Evolutionary conservation across 1,284 basidiomycete genomes (phyloP).

Genomic region (Stygiomarasmius scandens): DNA sequence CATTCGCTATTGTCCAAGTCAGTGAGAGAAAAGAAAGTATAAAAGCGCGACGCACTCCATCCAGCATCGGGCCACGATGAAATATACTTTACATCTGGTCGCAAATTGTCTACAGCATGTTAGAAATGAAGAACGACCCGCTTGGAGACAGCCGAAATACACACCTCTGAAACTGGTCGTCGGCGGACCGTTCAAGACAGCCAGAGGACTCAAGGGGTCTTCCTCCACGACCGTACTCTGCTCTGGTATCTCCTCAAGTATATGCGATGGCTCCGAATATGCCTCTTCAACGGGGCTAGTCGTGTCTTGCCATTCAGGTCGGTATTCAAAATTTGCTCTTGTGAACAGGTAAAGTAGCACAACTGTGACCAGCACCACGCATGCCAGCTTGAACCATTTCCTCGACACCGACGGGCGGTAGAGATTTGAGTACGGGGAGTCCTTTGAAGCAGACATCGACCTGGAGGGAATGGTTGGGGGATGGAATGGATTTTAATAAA

Average conservation of each 20-base stretch:
- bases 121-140: background rate
- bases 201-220: slow-evolving; percentile 28
- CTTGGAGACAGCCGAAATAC: slow-evolving; percentile 1
- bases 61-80: slow-evolving; percentile 71
- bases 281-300: background rate
- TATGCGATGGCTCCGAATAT: background rate
- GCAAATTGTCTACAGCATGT: slow-evolving; percentile 49
- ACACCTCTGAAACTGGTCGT: slow-evolving; percentile 57
- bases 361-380: background rate
- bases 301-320: background rate
- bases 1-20: slow-evolving; percentile 52
- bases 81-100: slow-evolving; percentile 61
- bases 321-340: background rate
- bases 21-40: slow-evolving; percentile 10
- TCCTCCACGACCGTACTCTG: slow-evolving; percentile 2
- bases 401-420: background rate
- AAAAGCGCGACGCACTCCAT: slow-evolving; percentile 54
- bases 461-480: background rate
- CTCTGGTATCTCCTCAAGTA: background rate
- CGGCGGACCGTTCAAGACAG: slow-evolving; percentile 50
- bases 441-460: background rate
- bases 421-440: background rate
- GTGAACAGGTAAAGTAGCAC: background rate
- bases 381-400: background rate
- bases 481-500: too few species aligned